phyloP scores from a whole-genome alignment of 2,329 filamentous ascomycete species.

The Colletotrichum incanum region DNA sequence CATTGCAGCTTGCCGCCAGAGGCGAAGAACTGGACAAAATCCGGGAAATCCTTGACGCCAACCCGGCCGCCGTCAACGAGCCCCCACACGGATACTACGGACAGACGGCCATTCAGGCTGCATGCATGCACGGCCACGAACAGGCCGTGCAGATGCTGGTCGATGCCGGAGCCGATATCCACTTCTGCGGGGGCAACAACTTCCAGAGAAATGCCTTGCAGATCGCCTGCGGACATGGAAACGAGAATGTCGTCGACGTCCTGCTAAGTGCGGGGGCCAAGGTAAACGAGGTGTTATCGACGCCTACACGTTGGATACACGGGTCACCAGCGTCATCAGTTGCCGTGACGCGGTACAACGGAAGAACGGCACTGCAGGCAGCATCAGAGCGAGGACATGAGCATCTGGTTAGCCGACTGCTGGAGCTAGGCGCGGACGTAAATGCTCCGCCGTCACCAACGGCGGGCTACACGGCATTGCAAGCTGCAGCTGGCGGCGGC shows the following conservation, averaged over 20 bases:
- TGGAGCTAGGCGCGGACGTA: conserved; percentile 52
- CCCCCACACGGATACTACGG: conserved; percentile 53
- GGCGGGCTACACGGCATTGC: conserved; percentile 44
- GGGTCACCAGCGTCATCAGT: conserved; percentile 19
- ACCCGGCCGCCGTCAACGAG: conserved; percentile 50
- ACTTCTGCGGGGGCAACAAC: conserved; percentile 53
- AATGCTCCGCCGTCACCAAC: conserved; percentile 46
- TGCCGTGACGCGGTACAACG: conserved; percentile 51
- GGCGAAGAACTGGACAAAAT: conserved; percentile 50
- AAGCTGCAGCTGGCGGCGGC: conserved; percentile 42
- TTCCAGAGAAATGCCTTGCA: conserved; percentile 57
- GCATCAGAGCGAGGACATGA: conserved; percentile 51
- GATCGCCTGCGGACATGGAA: conserved; percentile 52
- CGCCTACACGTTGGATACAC: neutral
- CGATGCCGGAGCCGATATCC: conserved; percentile 50
- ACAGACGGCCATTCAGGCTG: conserved; percentile 55
- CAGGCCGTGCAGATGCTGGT: conserved; percentile 50
- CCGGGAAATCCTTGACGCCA: conserved; percentile 46
- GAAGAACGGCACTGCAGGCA: conserved; percentile 57
- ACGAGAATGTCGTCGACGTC: conserved; percentile 45
- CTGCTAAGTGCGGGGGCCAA: conserved; percentile 50
- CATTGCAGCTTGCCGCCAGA: conserved; percentile 53
- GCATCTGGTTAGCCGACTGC: conserved; percentile 48
- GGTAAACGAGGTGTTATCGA: conserved; percentile 45
- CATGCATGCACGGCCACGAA: conserved; percentile 48